phyloP scores from a whole-genome alignment of 768 basidiomycete species.

The Pholiota conissans region DNA sequence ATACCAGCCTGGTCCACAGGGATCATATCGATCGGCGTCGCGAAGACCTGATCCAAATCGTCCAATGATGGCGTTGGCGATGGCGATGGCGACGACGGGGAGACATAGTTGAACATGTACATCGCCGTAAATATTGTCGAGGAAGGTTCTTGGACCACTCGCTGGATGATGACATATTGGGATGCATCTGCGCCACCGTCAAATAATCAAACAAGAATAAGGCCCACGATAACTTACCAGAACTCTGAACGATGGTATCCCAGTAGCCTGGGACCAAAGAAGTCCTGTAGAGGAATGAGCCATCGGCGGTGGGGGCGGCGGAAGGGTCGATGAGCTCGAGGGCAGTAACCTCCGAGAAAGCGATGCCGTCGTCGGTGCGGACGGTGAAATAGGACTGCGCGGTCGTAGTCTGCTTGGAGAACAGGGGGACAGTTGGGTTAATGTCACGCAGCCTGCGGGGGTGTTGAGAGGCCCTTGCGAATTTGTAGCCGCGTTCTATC shows the following conservation, averaged over 20 bases:
- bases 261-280: constrained; percentile 65
- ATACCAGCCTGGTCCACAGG: constrained; percentile 4
- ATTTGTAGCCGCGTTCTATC: constrained; percentile 27
- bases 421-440: constrained; percentile 67
- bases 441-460: constrained; percentile 58
- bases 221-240: constrained; percentile 42
- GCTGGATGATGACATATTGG: constrained; percentile 64
- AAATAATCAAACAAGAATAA: constrained; percentile 2
- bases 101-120: constrained; percentile 54
- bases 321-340: constrained; percentile 30
- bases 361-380: constrained; percentile 43
- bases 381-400: constrained; percentile 61
- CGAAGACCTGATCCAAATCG: constrained; percentile 6
- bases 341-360: constrained; percentile 51
- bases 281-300: constrained; percentile 55
- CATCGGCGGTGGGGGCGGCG: constrained; percentile 23
- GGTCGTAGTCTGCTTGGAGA: constrained; percentile 44
- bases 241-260: constrained; percentile 53
- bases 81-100: constrained; percentile 8
- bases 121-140: constrained; percentile 53
- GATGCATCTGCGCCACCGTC: constrained; percentile 53
- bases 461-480: constrained; percentile 39
- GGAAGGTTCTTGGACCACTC: constrained; percentile 45
- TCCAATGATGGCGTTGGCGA: too few species aligned
- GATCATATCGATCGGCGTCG: constrained; percentile 5